Conservation (phyloP, 306 rosid genomes). For the Vigna radiata region DNA sequence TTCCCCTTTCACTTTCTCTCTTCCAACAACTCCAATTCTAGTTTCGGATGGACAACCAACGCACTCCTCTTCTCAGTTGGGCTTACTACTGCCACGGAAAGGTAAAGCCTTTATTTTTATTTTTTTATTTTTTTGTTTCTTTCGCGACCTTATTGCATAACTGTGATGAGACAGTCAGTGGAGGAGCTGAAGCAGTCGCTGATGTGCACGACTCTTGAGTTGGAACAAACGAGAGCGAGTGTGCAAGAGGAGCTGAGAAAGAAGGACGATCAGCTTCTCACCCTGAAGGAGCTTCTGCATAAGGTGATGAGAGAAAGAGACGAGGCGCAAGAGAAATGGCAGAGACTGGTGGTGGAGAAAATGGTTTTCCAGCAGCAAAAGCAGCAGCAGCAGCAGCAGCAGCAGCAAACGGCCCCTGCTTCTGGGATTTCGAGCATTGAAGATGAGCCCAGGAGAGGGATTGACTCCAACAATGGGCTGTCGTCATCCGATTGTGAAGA, state of each 20-base stretch:
- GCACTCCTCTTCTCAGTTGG: slow-evolving; percentile 66
- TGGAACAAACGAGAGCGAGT: slow-evolving; percentile 75
- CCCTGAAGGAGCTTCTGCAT: slow-evolving; percentile 65
- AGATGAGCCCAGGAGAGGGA: slow-evolving; percentile 88
- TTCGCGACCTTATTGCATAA: not conserved
- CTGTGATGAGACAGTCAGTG: slow-evolving; percentile 58
- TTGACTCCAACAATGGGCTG: slow-evolving; percentile 76
- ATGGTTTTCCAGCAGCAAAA: slow-evolving; percentile 54
- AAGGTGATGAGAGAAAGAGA: slow-evolving; percentile 77
- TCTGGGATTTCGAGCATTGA: slow-evolving; percentile 95
- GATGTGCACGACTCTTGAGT: slow-evolving; percentile 73
- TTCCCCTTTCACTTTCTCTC: slow-evolving; percentile 18
- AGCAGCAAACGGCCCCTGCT: slow-evolving; percentile 52
- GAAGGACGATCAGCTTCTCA: slow-evolving; percentile 75
- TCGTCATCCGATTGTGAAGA: slow-evolving; percentile 97
- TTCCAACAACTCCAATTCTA: slow-evolving; percentile 13
- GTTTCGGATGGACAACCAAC: slow-evolving; percentile 73
- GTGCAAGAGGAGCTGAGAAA: slow-evolving; percentile 81
- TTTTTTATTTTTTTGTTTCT: too few species aligned
- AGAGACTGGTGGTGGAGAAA: slow-evolving; percentile 68
- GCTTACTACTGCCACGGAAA: slow-evolving; percentile 78
- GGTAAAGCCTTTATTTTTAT: slow-evolving; percentile 45
- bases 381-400: slow-evolving; percentile 30
- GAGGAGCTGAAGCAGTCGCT: slow-evolving; percentile 82
- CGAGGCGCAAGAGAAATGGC: slow-evolving; percentile 79